Percentiles rank a stretch among this genome's conserved stretches.
phyloP scores from a whole-genome alignment of 176 grass and related monocot genomes.

The Raddia distichophylla region DNA sequence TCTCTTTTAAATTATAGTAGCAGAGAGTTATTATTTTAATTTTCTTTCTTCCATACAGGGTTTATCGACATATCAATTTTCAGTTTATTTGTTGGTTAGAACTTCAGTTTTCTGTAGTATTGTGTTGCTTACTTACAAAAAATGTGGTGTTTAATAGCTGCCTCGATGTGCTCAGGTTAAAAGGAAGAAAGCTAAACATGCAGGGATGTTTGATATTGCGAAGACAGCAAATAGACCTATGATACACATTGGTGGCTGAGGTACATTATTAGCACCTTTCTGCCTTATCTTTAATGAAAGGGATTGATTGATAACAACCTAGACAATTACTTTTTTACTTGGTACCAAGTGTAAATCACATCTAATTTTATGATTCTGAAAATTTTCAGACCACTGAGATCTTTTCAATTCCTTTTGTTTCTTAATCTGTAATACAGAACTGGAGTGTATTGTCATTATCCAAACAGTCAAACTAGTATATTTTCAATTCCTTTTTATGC shows the following conservation, averaged over 20 bases:
- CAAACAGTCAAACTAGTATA: neutral
- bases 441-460: neutral
- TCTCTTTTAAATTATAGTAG: neutral
- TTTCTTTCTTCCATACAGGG: neutral
- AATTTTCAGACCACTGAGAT: neutral
- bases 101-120: neutral
- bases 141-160: conserved; percentile 20
- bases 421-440: neutral
- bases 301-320: neutral
- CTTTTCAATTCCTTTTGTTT: neutral
- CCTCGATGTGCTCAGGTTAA: conserved; percentile 64
- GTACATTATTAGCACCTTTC: conserved; percentile 22
- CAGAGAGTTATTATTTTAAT: neutral
- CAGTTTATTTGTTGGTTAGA: conserved; percentile 1
- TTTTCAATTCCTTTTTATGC: conserved; percentile 7
- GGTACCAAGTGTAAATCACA: neutral
- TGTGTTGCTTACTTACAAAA: conserved; percentile 1
- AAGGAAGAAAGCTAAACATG: conserved; percentile 95
- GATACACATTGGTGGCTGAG: conserved; percentile 95
- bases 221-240: conserved; percentile 88
- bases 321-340: neutral
- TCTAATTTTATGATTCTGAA: neutral
- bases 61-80: neutral
- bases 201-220: conserved; percentile 85
- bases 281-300: neutral